Conservation (phyloP, 225 moss, liverwort and hornwort genomes). For the Marchantia polymorpha region DNA sequence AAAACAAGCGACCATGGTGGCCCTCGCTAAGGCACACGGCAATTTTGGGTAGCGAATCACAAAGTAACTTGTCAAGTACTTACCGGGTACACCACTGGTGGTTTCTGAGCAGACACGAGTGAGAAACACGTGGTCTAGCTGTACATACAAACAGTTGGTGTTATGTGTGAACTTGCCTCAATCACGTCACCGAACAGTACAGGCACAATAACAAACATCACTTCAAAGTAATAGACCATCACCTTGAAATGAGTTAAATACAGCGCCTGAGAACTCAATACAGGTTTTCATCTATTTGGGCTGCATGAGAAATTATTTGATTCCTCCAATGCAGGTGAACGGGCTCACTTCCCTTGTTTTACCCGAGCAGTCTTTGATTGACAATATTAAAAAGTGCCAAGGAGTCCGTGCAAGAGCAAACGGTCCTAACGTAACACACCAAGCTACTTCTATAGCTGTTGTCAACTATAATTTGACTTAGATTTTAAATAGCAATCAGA, state of each 20-base stretch:
- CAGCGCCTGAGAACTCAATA: background rate
- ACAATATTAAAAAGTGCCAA: background rate
- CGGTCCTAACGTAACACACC: background rate
- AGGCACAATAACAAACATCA: background rate
- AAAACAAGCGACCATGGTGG: background rate
- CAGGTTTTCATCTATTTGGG: background rate
- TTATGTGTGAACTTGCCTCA: background rate
- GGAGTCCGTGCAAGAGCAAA: background rate
- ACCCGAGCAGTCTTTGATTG: background rate
- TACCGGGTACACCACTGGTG: constrained; percentile 94
- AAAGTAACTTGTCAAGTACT: background rate
- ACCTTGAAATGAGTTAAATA: background rate
- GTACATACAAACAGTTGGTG: constrained; percentile 17
- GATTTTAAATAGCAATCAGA: constrained; percentile 23
- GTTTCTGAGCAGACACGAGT: constrained; percentile 97
- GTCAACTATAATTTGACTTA: background rate
- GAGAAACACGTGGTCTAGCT: constrained; percentile 97
- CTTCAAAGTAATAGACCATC: background rate
- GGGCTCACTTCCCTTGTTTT: background rate
- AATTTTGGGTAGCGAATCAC: no score
- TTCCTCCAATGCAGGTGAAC: background rate
- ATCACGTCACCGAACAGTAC: background rate
- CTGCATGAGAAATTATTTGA: background rate
- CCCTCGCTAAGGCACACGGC: no score
- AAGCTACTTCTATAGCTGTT: background rate